Evolutionary conservation across 805 yeast genomes (phyloP), one percentile per base, ranked within the genome.

Genomic region (Barnettozyma pratensis): DNA sequence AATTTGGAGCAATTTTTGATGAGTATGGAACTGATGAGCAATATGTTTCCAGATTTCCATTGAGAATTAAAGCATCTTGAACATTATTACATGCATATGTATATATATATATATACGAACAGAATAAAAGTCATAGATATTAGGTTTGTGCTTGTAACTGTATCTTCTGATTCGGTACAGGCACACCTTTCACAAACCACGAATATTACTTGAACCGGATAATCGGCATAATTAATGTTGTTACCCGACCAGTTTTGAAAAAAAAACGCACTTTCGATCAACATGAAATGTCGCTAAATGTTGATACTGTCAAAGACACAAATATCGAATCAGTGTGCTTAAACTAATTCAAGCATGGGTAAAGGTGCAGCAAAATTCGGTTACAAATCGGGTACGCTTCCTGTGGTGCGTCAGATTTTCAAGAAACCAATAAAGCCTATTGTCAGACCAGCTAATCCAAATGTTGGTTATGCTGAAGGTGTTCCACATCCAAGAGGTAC

Each of bases 301-400:
- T 19, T 3, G 29, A 42, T 19, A 19, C 19, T 19, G 3, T 19
- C 19, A 19, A 19, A 19, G 19, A 19, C 19, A 19, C 19, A 19
- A 19, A 19, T 19, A 31, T 8, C 27, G 36, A 37, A 30, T 30
- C 31, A 19, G 19, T 19, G 19, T 19, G 19, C 19, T 19, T 19
- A 19, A 19, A 19, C n/a, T 30, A 8, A 14, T 8, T n/a, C 12
- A 12, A 40, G n/a, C 12, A 76, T 76, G 81, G 77, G 76, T 51
- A 75, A 73, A 58, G 72, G 74, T 39, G 64, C 69, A 31, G 71
- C 73, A 5, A 74, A 70, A 54, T 69, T 68, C 48, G 80, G 79
- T 4, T 70, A 71, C 52, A 85, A 85, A 66, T 83, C 92, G 43
- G 97, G 97, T 63, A 73, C 87, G 44, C 74, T 91, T 54, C 97